phyloP scores from a whole-genome alignment of 345 rosid genomes.

The Reutealis trisperma region DNA sequence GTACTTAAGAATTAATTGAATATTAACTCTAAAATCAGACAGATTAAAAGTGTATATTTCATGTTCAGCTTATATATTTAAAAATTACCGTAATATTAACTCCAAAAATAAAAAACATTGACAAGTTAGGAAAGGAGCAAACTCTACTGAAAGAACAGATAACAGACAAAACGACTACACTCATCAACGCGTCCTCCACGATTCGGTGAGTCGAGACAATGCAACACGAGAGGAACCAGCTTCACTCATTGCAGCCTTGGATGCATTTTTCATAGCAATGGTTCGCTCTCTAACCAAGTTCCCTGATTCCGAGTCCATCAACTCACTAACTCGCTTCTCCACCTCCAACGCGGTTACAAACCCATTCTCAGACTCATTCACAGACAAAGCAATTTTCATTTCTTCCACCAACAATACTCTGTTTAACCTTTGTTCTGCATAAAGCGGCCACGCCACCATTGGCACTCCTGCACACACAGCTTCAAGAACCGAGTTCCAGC shows the following conservation, averaged over 20 bases:
- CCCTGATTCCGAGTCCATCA: slow-evolving; percentile 48
- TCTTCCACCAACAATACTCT: slow-evolving; percentile 49
- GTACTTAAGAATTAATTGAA: too few species aligned
- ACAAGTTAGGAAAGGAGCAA: too few species aligned
- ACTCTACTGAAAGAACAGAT: too few species aligned
- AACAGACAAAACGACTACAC: too few species aligned
- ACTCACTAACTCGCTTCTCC: slow-evolving; percentile 52
- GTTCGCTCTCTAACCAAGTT: slow-evolving; percentile 29
- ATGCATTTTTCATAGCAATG: slow-evolving; percentile 41
- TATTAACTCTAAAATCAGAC: too few species aligned
- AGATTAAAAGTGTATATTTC: too few species aligned
- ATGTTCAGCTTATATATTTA: too few species aligned
- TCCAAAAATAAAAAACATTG: too few species aligned
- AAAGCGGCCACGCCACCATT: background rate
- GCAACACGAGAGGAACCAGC: slow-evolving; percentile 43
- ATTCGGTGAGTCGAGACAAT: background rate
- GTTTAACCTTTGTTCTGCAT: background rate
- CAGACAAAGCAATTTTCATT: slow-evolving; percentile 52
- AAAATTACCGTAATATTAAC: too few species aligned
- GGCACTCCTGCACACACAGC: background rate
- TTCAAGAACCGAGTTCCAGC: slow-evolving; percentile 18
- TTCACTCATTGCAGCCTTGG: slow-evolving; percentile 35
- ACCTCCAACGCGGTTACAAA: slow-evolving; percentile 51
- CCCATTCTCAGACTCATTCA: slow-evolving; percentile 45
- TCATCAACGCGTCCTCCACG: background rate